phyloP scores from a whole-genome alignment of 1,139 yeast species.

The Suhomyces bribrorum region DNA sequence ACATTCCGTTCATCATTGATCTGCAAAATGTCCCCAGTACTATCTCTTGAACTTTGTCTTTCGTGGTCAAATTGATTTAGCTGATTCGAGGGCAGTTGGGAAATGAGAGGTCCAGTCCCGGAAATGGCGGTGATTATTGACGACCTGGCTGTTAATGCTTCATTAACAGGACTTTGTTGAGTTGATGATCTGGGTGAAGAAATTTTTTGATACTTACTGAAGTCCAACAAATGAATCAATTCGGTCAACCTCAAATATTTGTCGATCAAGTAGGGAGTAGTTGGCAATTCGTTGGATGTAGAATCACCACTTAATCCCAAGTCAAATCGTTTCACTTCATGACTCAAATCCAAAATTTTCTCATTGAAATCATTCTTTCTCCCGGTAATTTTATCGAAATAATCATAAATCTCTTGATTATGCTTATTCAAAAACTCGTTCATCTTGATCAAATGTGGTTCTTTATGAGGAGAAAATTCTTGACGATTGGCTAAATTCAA shows the following conservation, averaged over 20 bases:
- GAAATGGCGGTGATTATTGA: constrained; percentile 12
- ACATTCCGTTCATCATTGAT: constrained; percentile 25
- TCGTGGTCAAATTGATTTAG: constrained; percentile 4
- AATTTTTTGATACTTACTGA: constrained; percentile 13
- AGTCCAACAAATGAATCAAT: constrained; percentile 48
- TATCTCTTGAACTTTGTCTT: constrained; percentile 13
- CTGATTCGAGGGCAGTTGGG: constrained; percentile 4
- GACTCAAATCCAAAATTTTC: constrained; percentile 57
- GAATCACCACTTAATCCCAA: constrained; percentile 48
- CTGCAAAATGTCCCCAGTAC: constrained; percentile 13
- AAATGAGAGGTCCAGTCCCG: constrained; percentile 4
- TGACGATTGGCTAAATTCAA: constrained; percentile 80
- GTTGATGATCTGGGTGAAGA: constrained; percentile 6
- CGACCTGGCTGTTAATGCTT: constrained; percentile 12
- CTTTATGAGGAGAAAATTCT: constrained; percentile 71
- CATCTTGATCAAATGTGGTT: constrained; percentile 73
- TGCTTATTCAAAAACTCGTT: constrained; percentile 66
- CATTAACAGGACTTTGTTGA: constrained; percentile 14
- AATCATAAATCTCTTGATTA: constrained; percentile 59
- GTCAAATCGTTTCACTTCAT: constrained; percentile 54
- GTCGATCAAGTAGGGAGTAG: constrained; percentile 69
- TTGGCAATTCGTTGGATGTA: constrained; percentile 58
- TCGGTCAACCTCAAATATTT: constrained; percentile 63
- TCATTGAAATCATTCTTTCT: constrained; percentile 67
- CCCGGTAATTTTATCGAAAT: constrained; percentile 72